These are phyloP conservation scores for Phytophthora sojae DNA, from an alignment of 352 stramenopile genomes.

Conservation along the genomic window DNA sequence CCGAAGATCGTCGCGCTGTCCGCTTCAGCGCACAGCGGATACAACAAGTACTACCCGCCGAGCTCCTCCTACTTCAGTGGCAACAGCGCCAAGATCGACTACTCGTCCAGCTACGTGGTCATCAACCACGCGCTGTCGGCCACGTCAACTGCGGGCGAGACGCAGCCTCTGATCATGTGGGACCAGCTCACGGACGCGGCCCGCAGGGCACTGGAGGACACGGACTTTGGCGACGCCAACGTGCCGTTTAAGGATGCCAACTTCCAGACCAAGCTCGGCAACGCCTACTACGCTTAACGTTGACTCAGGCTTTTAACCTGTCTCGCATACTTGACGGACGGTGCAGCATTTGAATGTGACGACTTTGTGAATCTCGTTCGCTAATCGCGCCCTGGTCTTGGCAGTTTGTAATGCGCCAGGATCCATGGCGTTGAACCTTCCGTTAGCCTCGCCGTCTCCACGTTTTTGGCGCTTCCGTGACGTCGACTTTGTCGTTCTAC, in stretches of 20 bases:
- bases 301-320: not conserved
- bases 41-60: constrained; percentile 32
- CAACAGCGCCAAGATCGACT: constrained; percentile 29
- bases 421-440: too few relatives aligned
- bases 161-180: constrained; percentile 36
- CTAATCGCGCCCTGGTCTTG: not conserved
- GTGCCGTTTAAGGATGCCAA: constrained; percentile 42
- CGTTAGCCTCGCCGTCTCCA: too few relatives aligned
- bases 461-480: too few relatives aligned
- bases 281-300: constrained; percentile 24
- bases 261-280: constrained; percentile 32
- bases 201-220: constrained; percentile 29
- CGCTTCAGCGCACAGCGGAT: constrained; percentile 28
- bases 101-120: constrained; percentile 23
- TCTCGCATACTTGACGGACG: too few relatives aligned
- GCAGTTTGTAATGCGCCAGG: not conserved
- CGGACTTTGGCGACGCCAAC: constrained; percentile 33
- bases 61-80: constrained; percentile 13
- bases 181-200: constrained; percentile 32
- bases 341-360: not conserved
- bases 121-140: constrained; percentile 27
- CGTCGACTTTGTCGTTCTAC: too few relatives aligned
- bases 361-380: not conserved
- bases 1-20: constrained; percentile 24
- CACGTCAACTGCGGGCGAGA: constrained; percentile 19